Evolutionary conservation across 2,329 filamentous ascomycete species (phyloP).

Genomic region (Colletotrichum horii): DNA sequence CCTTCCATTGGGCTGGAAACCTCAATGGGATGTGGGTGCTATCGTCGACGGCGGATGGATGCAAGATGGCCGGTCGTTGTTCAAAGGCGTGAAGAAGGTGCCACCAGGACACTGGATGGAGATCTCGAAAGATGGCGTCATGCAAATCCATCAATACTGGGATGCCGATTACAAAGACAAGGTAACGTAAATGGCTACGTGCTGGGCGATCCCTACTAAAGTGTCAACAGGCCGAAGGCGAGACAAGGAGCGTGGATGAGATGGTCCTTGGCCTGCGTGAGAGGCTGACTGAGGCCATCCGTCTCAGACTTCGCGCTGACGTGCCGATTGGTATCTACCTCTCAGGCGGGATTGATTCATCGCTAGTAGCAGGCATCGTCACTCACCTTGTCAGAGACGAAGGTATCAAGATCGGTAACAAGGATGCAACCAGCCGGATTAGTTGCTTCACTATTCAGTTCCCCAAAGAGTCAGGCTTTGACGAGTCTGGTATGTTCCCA

Average conservation of each 20-base stretch:
- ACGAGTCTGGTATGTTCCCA: conserved; percentile 46
- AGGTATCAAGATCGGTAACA: conserved; percentile 49
- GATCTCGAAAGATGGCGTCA: conserved; percentile 38
- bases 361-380: conserved; percentile 59
- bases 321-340: conserved; percentile 63
- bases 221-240: conserved; percentile 30
- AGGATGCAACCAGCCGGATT: conserved; percentile 24
- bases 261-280: conserved; percentile 55
- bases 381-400: conserved; percentile 52
- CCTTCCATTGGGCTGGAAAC: conserved; percentile 52
- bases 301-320: conserved; percentile 58
- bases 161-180: conserved; percentile 58
- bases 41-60: conserved; percentile 50
- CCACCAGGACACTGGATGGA: conserved; percentile 49
- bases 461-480: conserved; percentile 49
- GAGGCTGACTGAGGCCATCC: conserved; percentile 54
- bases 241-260: conserved; percentile 51
- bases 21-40: conserved; percentile 56
- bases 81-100: conserved; percentile 50
- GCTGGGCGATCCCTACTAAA: accelerated
- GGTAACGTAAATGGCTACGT: conserved; percentile 26
- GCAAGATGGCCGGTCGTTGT: conserved; percentile 51
- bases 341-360: conserved; percentile 63
- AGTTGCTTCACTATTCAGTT: conserved; percentile 57
- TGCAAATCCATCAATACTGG: conserved; percentile 52